Conservation (phyloP, 1,139 yeast genomes). For the Saccharomyces hybrid region DNA sequence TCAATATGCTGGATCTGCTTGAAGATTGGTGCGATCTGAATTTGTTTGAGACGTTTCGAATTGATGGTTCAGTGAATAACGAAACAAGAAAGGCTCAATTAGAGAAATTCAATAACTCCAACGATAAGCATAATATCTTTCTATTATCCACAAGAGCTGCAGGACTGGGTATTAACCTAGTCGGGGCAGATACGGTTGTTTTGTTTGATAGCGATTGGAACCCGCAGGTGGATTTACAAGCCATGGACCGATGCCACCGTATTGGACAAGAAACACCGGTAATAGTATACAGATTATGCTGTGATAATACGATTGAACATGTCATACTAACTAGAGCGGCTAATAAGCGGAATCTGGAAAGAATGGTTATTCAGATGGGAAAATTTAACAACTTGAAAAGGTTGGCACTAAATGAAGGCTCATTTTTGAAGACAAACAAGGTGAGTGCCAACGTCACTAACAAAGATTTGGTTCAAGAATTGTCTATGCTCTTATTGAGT, state of each 20-base stretch:
- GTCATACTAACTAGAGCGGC: conserved; percentile 68
- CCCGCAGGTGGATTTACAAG: conserved; percentile 93
- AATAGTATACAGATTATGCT: conserved; percentile 65
- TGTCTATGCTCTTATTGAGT: conserved; percentile 25
- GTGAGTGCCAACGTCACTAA: conserved; percentile 16
- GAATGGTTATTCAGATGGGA: conserved; percentile 78
- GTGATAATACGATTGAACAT: conserved; percentile 76
- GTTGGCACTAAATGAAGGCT: conserved; percentile 30
- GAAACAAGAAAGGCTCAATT: conserved; percentile 60
- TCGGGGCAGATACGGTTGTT: conserved; percentile 83
- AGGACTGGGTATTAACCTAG: conserved; percentile 82
- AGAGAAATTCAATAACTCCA: conserved; percentile 39
- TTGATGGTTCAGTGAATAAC: conserved; percentile 71
- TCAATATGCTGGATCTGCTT: conserved; percentile 65
- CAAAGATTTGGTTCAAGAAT: conserved; percentile 27
- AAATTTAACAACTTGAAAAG: conserved; percentile 53
- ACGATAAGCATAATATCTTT: conserved; percentile 39
- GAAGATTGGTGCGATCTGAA: conserved; percentile 60
- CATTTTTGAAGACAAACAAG: conserved; percentile 20
- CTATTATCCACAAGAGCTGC: conserved; percentile 88
- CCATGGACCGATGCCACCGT: conserved; percentile 91
- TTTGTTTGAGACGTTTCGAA: conserved; percentile 45
- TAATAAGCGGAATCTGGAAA: conserved; percentile 70
- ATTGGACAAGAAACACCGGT: conserved; percentile 87
- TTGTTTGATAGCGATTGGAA: conserved; percentile 94